Base-by-base conservation (phyloP, 2,329 filamentous ascomycete species). In the Exophiala sp. region DNA sequence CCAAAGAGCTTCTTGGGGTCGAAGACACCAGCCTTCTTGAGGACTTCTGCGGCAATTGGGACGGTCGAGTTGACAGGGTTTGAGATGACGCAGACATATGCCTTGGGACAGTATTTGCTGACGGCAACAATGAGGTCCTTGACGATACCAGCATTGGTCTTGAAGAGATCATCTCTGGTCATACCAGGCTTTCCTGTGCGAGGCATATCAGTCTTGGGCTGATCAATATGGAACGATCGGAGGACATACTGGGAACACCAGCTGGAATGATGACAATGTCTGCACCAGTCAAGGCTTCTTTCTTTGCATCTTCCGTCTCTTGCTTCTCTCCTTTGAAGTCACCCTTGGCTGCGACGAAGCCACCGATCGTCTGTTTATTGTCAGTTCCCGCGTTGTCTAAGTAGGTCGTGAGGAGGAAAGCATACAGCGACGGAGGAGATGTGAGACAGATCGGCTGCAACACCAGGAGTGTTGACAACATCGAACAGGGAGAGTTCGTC, bases 41-140 rank as follows among this genome's bases (percentile, higher is more conserved):
- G 86, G 58, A 96, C 89, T 81, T 99, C 94, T 65, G 91, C 94
- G 62, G 94, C 89, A 69, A 99, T 96, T 61, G 94, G 94, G 54
- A 99, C 94, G 54, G 94, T 99, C 49, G 91, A 96, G 86, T 99
- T 99, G 76, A 99, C 94, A 55, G 94, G 94, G 84, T 99, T 99
- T 69, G 92, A 97, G 76, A 99, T 99, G 79, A 99, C 86, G 63
- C 97, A 85, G 72, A 96, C 85, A 78, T 87, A 96, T 52, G 94
- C 94, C 73, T 96, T 95, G 71, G 94, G 94, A 71, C 86, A 86
- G 69, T 87, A 84, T 71, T 96, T 86, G 65, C 92, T 91, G 66
- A 90, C 84, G 49, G 88, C 86, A 80, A 95, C 88, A 66, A 95
- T 87, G 64, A 99, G 82, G 65, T 89, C 91, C 78, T 94, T 90